Conservation (phyloP, 176 grass and related monocot genomes). For the Bonia amplexicaulis region DNA sequence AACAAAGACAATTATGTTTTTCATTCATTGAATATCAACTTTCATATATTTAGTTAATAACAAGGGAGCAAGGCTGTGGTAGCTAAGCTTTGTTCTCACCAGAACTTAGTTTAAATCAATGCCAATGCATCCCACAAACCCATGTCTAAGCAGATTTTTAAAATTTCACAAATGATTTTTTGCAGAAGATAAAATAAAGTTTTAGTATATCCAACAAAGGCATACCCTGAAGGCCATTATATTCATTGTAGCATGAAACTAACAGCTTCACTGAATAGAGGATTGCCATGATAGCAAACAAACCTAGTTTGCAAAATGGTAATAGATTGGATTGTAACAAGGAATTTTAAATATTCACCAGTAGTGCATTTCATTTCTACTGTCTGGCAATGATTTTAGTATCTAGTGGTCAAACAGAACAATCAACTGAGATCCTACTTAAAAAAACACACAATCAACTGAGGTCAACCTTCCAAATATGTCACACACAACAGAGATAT, state of each 20-base stretch:
- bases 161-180: not conserved
- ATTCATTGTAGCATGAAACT: not conserved
- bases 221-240: not conserved
- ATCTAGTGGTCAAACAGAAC: not conserved
- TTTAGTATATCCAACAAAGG: not conserved
- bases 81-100: not conserved
- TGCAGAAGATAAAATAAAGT: not conserved
- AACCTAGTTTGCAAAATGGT: not conserved
- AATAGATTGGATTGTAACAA: not conserved
- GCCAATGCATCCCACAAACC: not conserved
- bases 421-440: not conserved
- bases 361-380: not conserved
- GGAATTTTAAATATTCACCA: not conserved
- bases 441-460: not conserved
- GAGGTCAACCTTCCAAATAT: not conserved
- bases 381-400: not conserved
- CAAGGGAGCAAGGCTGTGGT: not conserved
- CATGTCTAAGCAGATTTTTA: not conserved
- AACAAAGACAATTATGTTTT: not conserved
- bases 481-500: not conserved
- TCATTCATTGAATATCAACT: not conserved
- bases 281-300: not conserved
- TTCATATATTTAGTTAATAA: slow-evolving; percentile 4
- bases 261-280: not conserved
- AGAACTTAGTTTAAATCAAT: slow-evolving; percentile 16